These are phyloP conservation scores for Clonostachys rhizophaga DNA, from an alignment of 2,329 filamentous ascomycete genomes.

Conservation along the genomic window DNA sequence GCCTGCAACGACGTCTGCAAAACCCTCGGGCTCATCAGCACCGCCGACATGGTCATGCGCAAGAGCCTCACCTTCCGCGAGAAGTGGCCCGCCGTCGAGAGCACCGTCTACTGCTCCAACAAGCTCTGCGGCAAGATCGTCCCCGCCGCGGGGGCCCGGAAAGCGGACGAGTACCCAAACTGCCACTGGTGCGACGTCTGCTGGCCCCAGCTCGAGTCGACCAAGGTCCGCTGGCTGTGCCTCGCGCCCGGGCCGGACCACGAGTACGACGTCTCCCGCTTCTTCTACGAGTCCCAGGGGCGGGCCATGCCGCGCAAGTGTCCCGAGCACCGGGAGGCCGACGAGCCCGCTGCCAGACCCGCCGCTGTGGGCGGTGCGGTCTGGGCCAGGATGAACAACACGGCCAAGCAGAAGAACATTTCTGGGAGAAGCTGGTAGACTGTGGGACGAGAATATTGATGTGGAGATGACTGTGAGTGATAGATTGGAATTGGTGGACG, in stretches of 20 bases:
- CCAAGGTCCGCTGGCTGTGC: conserved; percentile 14
- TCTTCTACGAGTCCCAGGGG: conserved; percentile 27
- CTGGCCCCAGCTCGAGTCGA: conserved; percentile 19
- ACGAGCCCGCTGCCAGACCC: not conserved
- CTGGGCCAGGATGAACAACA: too few species aligned
- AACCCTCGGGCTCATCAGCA: conserved; percentile 18
- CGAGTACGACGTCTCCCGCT: conserved; percentile 21
- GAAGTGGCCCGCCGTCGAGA: conserved; percentile 19
- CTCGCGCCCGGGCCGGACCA: conserved; percentile 13
- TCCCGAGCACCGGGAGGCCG: conserved; percentile 2
- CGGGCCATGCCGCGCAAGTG: conserved; percentile 13
- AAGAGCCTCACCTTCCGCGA: conserved; percentile 17
- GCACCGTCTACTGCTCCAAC: conserved; percentile 28
- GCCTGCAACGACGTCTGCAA: conserved; percentile 23
- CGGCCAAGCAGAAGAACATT: too few species aligned
- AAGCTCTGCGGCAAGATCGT: conserved; percentile 30
- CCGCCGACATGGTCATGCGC: conserved; percentile 8
- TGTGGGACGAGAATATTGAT: conserved; percentile 33
- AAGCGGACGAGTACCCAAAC: conserved; percentile 12
- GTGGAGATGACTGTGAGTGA: too few species aligned
- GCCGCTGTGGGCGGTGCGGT: not conserved
- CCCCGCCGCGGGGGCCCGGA: conserved; percentile 9
- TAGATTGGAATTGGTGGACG: too few species aligned
- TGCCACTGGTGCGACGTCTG: conserved; percentile 23
- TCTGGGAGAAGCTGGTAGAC: too few species aligned